A percentile compares a stretch with the other conserved stretches of the same genome.
phyloP scores from a whole-genome alignment of 257 asterid genomes.

The Anisodus tanguticus region DNA sequence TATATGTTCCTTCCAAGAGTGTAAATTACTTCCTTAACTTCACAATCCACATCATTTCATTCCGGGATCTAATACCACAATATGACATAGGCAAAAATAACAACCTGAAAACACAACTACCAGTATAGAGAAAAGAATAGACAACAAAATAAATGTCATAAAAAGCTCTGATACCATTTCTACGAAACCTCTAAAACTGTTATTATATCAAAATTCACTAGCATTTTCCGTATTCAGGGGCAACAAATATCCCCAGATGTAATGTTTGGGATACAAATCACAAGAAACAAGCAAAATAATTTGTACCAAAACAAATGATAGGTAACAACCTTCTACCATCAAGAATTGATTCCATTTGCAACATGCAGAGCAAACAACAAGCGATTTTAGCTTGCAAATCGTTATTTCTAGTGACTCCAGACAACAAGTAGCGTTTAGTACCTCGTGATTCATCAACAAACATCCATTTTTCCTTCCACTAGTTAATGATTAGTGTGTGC shows the following conservation, averaged over 20 bases:
- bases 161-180: background rate
- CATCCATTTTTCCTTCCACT: conserved; percentile 14
- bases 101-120: background rate
- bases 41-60: conserved; percentile 4
- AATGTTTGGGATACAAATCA: conserved; percentile 3
- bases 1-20: background rate
- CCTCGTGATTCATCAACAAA: conserved; percentile 1
- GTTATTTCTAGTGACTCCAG: conserved; percentile 9
- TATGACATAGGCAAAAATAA: conserved; percentile 18
- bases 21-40: background rate
- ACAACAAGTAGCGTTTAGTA: background rate
- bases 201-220: conserved; percentile 12
- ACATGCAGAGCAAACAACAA: background rate
- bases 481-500: conserved; percentile 5
- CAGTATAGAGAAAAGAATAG: background rate
- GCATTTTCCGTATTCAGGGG: background rate
- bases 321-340: background rate
- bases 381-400: conserved; percentile 13
- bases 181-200: background rate
- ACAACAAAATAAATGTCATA: background rate
- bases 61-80: conserved; percentile 1
- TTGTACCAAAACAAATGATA: background rate
- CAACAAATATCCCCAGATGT: background rate
- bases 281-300: background rate
- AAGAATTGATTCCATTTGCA: conserved; percentile 18